A percentile compares a stretch with the other conserved stretches of the same genome.
Conservation (phyloP, 1,139 yeast species). For the Saccharomycopsis crataegensis region DNA sequence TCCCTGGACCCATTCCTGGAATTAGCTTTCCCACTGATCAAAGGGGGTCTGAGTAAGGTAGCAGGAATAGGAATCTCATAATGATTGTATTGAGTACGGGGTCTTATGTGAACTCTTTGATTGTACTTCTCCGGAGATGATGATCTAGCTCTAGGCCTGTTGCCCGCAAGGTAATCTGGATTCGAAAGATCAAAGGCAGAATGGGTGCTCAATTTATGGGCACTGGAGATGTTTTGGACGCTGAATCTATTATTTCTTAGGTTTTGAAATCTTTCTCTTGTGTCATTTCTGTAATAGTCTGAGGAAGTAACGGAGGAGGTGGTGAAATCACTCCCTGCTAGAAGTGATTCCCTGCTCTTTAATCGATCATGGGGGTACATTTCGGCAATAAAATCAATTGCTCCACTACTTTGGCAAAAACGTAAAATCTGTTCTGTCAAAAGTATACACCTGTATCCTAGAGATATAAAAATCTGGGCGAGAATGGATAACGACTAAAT, state of each 20-base stretch:
- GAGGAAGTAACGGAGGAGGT: not conserved
- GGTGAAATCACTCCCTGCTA: too few species aligned
- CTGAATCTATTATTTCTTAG: not conserved
- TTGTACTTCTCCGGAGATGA: constrained; percentile 7
- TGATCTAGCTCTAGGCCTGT: constrained; percentile 1
- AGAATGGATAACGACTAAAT: too few species aligned
- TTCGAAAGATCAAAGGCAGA: constrained; percentile 12
- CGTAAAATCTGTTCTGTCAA: too few species aligned
- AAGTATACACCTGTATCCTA: too few species aligned
- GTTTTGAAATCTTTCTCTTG: not conserved
- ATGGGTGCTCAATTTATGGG: not conserved
- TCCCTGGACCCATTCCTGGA: not conserved
- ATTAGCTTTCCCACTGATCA: constrained; percentile 7
- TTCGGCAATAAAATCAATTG: too few species aligned
- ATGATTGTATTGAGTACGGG: constrained; percentile 2
- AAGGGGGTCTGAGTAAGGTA: constrained; percentile 11
- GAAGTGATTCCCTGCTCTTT: too few species aligned
- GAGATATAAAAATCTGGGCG: too few species aligned
- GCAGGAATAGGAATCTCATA: constrained; percentile 17
- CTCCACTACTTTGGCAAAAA: too few species aligned
- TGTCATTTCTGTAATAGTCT: not conserved
- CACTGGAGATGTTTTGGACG: not conserved
- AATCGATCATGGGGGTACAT: too few species aligned
- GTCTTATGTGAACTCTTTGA: constrained; percentile 3
- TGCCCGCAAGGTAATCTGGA: constrained; percentile 5